Base-by-base conservation (phyloP, 768 basidiomycete genomes). In the Collybiopsis luxurians region DNA sequence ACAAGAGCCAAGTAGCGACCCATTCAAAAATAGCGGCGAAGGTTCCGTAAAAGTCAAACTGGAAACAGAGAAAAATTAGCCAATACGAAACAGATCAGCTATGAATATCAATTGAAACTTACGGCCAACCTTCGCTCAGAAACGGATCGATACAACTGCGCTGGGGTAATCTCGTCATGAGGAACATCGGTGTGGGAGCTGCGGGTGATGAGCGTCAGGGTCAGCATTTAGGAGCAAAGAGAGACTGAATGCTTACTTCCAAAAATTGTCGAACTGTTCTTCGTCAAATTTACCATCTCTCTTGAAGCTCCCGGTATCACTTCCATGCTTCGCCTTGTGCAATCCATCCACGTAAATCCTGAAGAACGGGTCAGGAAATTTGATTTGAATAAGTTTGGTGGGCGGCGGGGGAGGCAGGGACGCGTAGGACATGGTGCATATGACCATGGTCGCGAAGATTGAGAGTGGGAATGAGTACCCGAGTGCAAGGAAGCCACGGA, bases 291-390 rank as follows among this genome's bases (percentile, higher is more conserved):
- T 50, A 10, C 49, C 49, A 36, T 50, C 49, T 19, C 31, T 50
- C 19, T 24, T 50, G 21, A 50, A 50, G 36, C 49, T 50, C 21
- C 49, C 49, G 19, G 30, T 50, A 9, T 50, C 49, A 31, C 49
- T 50, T 23, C 50, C 50, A 39, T 53, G 49, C 40, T 47, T 52
- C 30, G 13, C 49, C n/a, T 48, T 42, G 7, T 55, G 53, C 2
- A 59, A 38, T 13, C 47, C 43, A 4, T 21, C 24, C 42, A 61
- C 36, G 40, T 28, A 24, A 15, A 56, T 36, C 15, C 59, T 55
- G 26, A 56, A 59, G 42, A 55, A 52, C 24, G 55, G 59, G 42
- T 56, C 55, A 13, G 53, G 59, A 7, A 56, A 24, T 30, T 17
- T 40, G 31, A n/a, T 21, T 6, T 10, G 19, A 23, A 40, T 34